Conservation (phyloP, 441 rosid species). For the Erysimum pusillum region DNA sequence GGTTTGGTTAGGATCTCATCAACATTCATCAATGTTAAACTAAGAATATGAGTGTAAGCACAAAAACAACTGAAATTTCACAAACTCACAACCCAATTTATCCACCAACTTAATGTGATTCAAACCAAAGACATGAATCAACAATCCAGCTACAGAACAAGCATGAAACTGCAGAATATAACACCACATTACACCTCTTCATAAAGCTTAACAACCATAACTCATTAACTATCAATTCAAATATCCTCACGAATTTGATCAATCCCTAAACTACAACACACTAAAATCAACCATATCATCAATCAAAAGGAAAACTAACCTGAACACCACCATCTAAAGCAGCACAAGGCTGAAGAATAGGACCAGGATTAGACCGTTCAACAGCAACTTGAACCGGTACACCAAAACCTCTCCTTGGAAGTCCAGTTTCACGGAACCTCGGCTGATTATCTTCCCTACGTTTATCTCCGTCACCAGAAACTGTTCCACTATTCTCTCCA, state of each 20-base stretch:
- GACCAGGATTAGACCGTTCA: conserved; percentile 66
- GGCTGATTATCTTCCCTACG: conserved; percentile 39
- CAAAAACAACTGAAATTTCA: neutral
- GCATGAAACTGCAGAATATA: neutral
- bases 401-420: conserved; percentile 76
- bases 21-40: neutral
- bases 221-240: neutral
- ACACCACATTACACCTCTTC: neutral
- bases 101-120: neutral
- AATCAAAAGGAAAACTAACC: conserved; percentile 47
- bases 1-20: no score
- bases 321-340: conserved; percentile 85
- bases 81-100: conserved; percentile 6
- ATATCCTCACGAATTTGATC: neutral
- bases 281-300: neutral
- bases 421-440: conserved; percentile 60
- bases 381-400: conserved; percentile 80
- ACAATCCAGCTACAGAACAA: conserved; percentile 31
- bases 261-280: neutral
- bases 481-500: conserved; percentile 40
- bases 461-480: conserved; percentile 34
- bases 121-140: neutral
- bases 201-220: neutral
- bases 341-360: conserved; percentile 63
- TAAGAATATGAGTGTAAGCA: neutral